Evolutionary conservation across 1,139 yeast genomes (phyloP).

Genomic region (Eremothecium sinecaudum): DNA sequence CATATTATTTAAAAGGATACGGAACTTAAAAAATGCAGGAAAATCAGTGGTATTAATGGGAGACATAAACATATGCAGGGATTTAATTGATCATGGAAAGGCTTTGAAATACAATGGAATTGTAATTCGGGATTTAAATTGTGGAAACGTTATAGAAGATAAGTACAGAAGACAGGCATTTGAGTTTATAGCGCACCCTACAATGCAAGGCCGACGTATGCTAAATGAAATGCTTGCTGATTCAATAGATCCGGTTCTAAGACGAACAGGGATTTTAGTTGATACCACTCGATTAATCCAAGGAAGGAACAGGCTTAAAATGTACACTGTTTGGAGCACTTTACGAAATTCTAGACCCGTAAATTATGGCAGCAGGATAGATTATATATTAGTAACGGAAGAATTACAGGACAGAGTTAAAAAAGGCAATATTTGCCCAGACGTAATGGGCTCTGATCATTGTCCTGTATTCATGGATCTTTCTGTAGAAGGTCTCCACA

Average conservation of each 20-base stretch:
- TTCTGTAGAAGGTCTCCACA: constrained; percentile 11
- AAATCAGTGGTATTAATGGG: constrained; percentile 74
- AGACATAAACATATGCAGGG: constrained; percentile 74
- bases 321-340: constrained; percentile 94
- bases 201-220: constrained; percentile 37
- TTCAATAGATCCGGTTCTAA: constrained; percentile 29
- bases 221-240: constrained; percentile 35
- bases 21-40: constrained; percentile 43
- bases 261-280: constrained; percentile 34
- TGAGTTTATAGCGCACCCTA: constrained; percentile 34
- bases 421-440: constrained; percentile 58
- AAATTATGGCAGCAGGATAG: constrained; percentile 84
- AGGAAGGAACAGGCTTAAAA: constrained; percentile 44
- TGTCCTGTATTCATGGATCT: constrained; percentile 57
- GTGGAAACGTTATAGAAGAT: constrained; percentile 37
- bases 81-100: constrained; percentile 77
- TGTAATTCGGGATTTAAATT: constrained; percentile 14
- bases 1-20: constrained; percentile 51
- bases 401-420: constrained; percentile 32
- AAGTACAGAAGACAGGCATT: constrained; percentile 35
- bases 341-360: constrained; percentile 66
- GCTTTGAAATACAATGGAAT: constrained; percentile 37
- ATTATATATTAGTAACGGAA: constrained; percentile 50
- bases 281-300: constrained; percentile 60
- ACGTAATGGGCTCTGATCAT: constrained; percentile 80